phyloP scores from a whole-genome alignment of 306 rosid species.

The Lupinus albus region DNA sequence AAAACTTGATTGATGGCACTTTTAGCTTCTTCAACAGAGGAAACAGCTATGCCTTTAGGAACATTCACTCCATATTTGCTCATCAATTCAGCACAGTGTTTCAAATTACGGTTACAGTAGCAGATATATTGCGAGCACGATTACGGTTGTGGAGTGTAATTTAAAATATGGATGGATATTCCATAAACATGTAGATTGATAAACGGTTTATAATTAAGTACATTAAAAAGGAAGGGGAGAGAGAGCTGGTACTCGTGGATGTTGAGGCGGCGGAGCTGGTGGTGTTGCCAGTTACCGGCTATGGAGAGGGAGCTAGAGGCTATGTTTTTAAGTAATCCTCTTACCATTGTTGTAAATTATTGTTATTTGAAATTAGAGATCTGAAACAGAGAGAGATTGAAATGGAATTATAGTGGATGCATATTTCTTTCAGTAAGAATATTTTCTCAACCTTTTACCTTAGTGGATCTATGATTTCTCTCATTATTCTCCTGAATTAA shows the following conservation, averaged over 20 bases:
- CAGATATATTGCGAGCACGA: too few species aligned
- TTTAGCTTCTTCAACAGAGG: conserved; percentile 49
- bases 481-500: too few species aligned
- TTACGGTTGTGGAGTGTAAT: too few species aligned
- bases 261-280: conserved; percentile 99
- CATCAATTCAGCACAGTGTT: conserved; percentile 91
- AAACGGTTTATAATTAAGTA: too few species aligned
- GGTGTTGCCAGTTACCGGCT: conserved; percentile 92
- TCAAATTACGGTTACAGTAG: too few species aligned
- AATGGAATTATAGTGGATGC: too few species aligned
- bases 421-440: background rate
- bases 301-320: conserved; percentile 85
- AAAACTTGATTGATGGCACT: conserved; percentile 58
- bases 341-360: conserved; percentile 57
- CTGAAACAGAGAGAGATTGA: background rate
- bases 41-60: conserved; percentile 54
- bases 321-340: conserved; percentile 78
- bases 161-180: too few species aligned
- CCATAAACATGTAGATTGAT: too few species aligned
- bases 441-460: too few species aligned
- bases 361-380: background rate
- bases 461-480: too few species aligned
- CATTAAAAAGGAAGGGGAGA: background rate
- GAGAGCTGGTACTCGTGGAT: conserved; percentile 95
- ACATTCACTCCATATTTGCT: conserved; percentile 84